Conservation (phyloP, 1,284 basidiomycete species). For the Trichosporon coremiiforme region DNA sequence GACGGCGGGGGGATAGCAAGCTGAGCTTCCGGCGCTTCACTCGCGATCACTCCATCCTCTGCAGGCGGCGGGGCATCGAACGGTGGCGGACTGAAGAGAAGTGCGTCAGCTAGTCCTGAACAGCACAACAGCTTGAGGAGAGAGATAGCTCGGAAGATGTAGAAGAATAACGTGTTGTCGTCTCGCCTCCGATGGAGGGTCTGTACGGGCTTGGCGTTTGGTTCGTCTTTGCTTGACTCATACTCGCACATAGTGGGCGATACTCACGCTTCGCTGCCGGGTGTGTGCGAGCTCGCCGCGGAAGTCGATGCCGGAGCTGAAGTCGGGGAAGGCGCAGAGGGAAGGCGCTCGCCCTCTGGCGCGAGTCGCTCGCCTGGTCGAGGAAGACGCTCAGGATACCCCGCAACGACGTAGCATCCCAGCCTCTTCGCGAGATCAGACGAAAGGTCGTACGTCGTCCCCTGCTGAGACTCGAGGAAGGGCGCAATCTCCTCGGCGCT, state of each 20-base stretch:
- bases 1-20: slow-evolving; percentile 1
- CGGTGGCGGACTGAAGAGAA: background rate
- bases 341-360: background rate
- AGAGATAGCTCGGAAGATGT: background rate
- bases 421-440: slow-evolving; percentile 65
- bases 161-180: background rate
- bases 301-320: too few species aligned
- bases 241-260: too few species aligned
- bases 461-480: slow-evolving; percentile 50
- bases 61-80: too few species aligned
- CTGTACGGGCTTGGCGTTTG: slow-evolving; percentile 17
- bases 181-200: background rate
- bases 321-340: background rate
- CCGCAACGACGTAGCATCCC: slow-evolving; percentile 74
- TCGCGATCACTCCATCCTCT: background rate
- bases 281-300: too few species aligned
- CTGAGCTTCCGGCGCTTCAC: background rate
- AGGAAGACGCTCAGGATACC: slow-evolving; percentile 64
- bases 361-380: background rate
- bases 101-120: background rate
- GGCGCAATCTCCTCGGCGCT: slow-evolving; percentile 68
- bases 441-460: slow-evolving; percentile 72
- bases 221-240: background rate
- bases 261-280: too few species aligned
- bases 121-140: background rate